phyloP scores from a whole-genome alignment of 306 rosid genomes.

The Vigna reflexopilosa region DNA sequence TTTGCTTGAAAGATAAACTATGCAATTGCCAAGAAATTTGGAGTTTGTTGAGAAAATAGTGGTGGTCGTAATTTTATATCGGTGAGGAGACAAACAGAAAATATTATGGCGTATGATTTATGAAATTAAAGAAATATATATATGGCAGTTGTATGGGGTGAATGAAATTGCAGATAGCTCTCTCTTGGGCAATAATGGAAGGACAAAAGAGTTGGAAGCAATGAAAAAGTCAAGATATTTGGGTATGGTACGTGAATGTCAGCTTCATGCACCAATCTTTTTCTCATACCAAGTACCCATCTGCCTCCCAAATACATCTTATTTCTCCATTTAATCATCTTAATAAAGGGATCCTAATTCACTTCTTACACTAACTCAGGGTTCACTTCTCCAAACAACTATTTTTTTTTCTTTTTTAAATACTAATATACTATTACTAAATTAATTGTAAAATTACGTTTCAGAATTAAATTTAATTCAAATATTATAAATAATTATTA shows the following conservation, averaged over 20 bases:
- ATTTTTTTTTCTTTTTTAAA: too few relatives aligned
- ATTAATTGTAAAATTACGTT: too few relatives aligned
- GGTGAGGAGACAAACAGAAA: neutral
- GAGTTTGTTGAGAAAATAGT: neutral
- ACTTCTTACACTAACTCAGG: too few relatives aligned
- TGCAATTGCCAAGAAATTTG: neutral
- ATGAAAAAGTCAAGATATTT: conserved; percentile 6
- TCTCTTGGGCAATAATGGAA: neutral
- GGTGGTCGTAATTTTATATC: conserved; percentile 11
- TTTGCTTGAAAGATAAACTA: too few relatives aligned
- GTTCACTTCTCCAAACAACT: too few relatives aligned
- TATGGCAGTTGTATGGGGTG: too few relatives aligned
- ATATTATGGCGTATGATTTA: neutral
- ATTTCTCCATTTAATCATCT: neutral
- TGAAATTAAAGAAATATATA: neutral
- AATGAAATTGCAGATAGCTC: neutral
- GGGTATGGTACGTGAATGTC: neutral
- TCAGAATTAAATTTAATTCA: too few relatives aligned
- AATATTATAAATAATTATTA: too few relatives aligned
- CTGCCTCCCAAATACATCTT: neutral
- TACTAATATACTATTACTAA: too few relatives aligned
- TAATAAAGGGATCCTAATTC: too few relatives aligned
- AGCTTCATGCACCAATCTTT: conserved; percentile 8
- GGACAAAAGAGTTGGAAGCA: neutral
- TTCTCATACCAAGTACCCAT: neutral